Percentiles rank a stretch among this genome's conserved stretches.
Conservation (phyloP, 331 rosid genomes). For the Dryas integrifolia region DNA sequence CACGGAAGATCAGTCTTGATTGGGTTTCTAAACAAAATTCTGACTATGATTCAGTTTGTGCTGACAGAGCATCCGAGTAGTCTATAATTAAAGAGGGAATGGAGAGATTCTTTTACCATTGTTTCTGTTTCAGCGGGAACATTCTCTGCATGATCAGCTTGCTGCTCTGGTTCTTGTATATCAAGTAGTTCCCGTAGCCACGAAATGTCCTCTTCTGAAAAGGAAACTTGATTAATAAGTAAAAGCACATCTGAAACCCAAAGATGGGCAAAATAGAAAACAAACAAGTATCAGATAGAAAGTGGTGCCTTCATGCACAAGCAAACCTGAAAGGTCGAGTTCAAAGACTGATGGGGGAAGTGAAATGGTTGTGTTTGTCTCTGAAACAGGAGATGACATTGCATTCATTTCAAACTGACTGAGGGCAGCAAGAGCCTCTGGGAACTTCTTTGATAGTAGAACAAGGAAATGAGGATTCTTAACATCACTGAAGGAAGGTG, state of each 20-base stretch:
- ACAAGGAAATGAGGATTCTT: background rate
- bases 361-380: no score
- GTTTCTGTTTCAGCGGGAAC: background rate
- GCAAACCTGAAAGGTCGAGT: background rate
- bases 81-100: no score
- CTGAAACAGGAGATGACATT: background rate
- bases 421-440: conserved; percentile 7
- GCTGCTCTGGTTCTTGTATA: background rate
- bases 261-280: background rate
- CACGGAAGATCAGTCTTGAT: background rate
- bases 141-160: background rate
- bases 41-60: background rate
- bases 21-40: background rate
- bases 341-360: background rate
- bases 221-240: no score
- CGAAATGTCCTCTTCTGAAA: no score
- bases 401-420: background rate
- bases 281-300: background rate
- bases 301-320: background rate
- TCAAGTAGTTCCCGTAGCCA: no score
- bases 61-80: background rate
- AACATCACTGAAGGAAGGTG: background rate
- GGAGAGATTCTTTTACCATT: background rate
- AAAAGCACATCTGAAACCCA: no score
- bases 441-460: conserved; percentile 4